Conservation (phyloP, 176 grass and related monocot species). For the Pontederia paniculata region DNA sequence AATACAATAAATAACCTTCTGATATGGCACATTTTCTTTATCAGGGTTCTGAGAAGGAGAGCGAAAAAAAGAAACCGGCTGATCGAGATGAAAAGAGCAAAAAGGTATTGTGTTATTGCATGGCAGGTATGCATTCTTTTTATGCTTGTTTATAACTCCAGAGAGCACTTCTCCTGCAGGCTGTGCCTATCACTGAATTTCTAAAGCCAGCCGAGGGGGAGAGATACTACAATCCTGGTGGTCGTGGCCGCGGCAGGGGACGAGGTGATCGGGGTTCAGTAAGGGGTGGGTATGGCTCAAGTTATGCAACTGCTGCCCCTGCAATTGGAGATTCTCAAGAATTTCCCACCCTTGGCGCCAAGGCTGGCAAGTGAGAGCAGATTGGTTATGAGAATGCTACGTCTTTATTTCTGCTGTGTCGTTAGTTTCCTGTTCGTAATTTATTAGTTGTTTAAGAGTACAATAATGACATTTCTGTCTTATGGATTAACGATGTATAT, state of each 20-base stretch:
- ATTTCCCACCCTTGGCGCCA: neutral
- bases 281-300: neutral
- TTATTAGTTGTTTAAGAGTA: no score
- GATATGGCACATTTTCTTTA: neutral
- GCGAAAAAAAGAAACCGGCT: conserved; percentile 1
- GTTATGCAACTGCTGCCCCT: neutral
- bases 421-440: neutral
- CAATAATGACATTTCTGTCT: no score
- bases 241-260: conserved; percentile 5
- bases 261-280: conserved; percentile 2
- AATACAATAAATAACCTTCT: no score
- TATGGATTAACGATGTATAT: no score
- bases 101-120: neutral
- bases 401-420: neutral
- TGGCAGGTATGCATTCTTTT: neutral
- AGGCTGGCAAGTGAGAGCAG: neutral
- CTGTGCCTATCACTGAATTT: conserved; percentile 5
- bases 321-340: neutral
- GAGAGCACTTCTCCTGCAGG: neutral
- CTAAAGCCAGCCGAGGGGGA: conserved; percentile 2
- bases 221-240: neutral
- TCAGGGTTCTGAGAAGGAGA: conserved; percentile 9
- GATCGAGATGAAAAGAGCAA: conserved; percentile 9
- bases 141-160: neutral
- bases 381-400: neutral